These are phyloP conservation scores for Raphidocelis subcapitata DNA, from an alignment of 139 green algal species.

Conservation along the genomic window DNA sequence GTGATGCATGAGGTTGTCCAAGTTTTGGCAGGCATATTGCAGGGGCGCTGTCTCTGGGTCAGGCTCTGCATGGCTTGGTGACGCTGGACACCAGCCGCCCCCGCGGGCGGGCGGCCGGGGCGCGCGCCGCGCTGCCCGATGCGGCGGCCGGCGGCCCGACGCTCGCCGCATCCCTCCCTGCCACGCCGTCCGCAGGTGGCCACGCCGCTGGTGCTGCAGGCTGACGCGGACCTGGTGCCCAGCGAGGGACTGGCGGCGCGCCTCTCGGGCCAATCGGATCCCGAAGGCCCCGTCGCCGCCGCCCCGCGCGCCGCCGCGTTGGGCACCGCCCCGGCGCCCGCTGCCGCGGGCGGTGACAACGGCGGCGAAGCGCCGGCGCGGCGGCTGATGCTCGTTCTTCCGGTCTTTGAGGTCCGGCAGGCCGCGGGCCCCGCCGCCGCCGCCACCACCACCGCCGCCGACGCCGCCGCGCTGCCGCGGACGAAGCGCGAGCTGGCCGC, in stretches of 20 bases:
- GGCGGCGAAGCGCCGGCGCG: no score
- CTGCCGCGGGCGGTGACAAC: no score
- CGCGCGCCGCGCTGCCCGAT: no score
- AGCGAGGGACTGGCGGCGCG: not conserved
- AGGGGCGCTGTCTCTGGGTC: not conserved
- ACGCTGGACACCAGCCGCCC: no score
- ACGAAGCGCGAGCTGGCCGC: constrained; percentile 7
- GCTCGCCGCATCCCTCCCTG: no score
- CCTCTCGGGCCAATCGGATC: not conserved
- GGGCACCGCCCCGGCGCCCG: no score
- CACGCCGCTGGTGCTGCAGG: constrained; percentile 18
- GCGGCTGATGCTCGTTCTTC: constrained; percentile 28
- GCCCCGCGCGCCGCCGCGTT: no score
- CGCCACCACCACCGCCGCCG: not conserved
- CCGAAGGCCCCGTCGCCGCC: no score
- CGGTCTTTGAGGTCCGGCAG: constrained; percentile 16
- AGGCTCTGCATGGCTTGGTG: no score
- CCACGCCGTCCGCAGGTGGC: not conserved
- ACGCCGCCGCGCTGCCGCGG: constrained; percentile 1
- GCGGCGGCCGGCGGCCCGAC: no score
- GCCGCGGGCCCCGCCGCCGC: no score
- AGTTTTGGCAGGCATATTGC: constrained; percentile 1
- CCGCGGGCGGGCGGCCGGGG: no score
- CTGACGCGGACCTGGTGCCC: constrained; percentile 22
- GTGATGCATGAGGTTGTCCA: constrained; percentile 19